Base-by-base conservation (phyloP, 352 stramenopile genomes). In the Phytopythium vexans region DNA sequence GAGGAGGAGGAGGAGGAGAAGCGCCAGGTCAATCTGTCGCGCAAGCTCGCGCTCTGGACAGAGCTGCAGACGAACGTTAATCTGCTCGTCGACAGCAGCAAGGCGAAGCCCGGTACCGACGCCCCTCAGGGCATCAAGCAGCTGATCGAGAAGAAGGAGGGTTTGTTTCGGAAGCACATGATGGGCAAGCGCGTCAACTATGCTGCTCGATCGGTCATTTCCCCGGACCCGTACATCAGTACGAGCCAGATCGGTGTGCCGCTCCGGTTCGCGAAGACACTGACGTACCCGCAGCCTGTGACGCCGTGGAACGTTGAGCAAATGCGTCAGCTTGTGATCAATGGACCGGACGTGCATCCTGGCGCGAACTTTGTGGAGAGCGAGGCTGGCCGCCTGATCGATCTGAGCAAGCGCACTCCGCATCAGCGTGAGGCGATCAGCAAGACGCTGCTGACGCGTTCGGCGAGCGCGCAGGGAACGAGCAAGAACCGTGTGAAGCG, bases 161-260 rank as follows among this genome's bases (percentile, higher is more conserved):
- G 98, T 60, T 85, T 99, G 9, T 99, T 99, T 74, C 95, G 98
- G 38, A 99, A 99, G 74, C 81, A 95, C 63, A 95, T 96, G 87
- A 96, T 96, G 87, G 98, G 98, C 45, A 99, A 99, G 81, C 96
- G 98, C 59, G 98, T 99, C 16, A 99, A 99, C 77, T 99, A 98
- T 74, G 95, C 96, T 0, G 98, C 97, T 56, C 92, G 98, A 7
- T 99, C 95, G 9, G 97, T 99, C 53, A 99, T 99, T 69, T 99
- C 96, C 45, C 97, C 98, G 2, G 98, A 99, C 54, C 97, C 97
- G 38, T 99, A 99, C 78, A 97, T 99, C 52, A 96, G 96, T 65
- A 99, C 96, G n/a, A 98, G 98, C 58, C 97, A 99, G 80, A 99
- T 99, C 62, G 98, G 98, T 58, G 87, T 99, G 12, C 98, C 98